phyloP scores from a whole-genome alignment of 495 filamentous ascomycete species.

The Gamarada debralockiae region DNA sequence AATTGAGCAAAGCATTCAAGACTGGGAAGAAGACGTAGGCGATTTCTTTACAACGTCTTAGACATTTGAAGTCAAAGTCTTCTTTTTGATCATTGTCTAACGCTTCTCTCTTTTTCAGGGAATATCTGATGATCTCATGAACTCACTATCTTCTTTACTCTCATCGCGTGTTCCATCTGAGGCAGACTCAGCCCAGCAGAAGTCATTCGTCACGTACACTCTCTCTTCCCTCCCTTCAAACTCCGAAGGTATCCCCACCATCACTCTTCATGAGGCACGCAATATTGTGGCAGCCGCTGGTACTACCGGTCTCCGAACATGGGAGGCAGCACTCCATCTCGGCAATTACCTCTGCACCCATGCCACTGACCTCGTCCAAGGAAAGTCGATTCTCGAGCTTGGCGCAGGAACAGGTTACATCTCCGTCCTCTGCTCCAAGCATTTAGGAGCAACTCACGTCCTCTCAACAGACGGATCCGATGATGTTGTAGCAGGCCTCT shows the following conservation, averaged over 20 bases:
- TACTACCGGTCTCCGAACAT: conserved; percentile 85
- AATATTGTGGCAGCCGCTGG: conserved; percentile 68
- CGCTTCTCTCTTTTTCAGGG: conserved; percentile 46
- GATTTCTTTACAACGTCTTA: neutral
- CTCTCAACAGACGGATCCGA: conserved; percentile 79
- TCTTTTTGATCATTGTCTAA: conserved; percentile 20
- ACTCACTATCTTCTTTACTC: conserved; percentile 54
- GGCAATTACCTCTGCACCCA: conserved; percentile 62
- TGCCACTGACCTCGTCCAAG: conserved; percentile 33
- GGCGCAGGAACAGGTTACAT: conserved; percentile 88
- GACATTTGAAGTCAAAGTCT: conserved; percentile 9
- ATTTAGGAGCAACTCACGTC: conserved; percentile 59
- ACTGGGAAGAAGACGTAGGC: conserved; percentile 84
- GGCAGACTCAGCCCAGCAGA: conserved; percentile 62
- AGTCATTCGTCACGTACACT: conserved; percentile 71
- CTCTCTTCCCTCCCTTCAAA: conserved; percentile 32
- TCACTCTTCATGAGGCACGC: conserved; percentile 68
- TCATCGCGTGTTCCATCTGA: conserved; percentile 56
- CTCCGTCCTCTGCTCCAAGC: conserved; percentile 73
- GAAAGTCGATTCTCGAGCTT: conserved; percentile 73
- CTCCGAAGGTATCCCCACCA: conserved; percentile 13
- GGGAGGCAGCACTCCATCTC: conserved; percentile 89
- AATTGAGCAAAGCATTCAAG: conserved; percentile 63
- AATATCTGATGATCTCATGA: conserved; percentile 70
- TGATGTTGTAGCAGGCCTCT: conserved; percentile 64